A percentile compares a stretch with the other conserved stretches of the same genome.
Evolutionary conservation across 139 green algal genomes (phyloP).

Genomic region (Nannochloris sp.): DNA sequence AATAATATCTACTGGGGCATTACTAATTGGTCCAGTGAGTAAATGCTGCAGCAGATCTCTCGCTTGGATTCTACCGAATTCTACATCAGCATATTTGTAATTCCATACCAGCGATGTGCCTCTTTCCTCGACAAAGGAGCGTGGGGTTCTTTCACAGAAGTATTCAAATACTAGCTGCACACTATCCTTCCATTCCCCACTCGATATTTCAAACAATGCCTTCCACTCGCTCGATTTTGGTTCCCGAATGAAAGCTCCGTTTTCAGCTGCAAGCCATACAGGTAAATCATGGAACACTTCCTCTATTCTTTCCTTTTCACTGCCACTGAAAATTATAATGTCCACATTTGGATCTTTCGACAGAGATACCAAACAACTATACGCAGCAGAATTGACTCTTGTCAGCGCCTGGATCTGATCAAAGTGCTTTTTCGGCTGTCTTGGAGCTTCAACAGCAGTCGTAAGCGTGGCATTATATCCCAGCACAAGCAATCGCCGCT

Average conservation of each 20-base stretch:
- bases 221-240: slow-evolving; percentile 49
- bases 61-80: slow-evolving; percentile 71
- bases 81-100: slow-evolving; percentile 87
- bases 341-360: slow-evolving; percentile 38
- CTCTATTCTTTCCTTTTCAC: slow-evolving; percentile 59
- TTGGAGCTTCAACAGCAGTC: slow-evolving; percentile 57
- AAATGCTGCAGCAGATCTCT: slow-evolving; percentile 86
- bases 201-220: slow-evolving; percentile 58
- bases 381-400: slow-evolving; percentile 36
- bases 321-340: slow-evolving; percentile 80
- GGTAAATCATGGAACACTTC: slow-evolving; percentile 68
- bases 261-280: slow-evolving; percentile 95
- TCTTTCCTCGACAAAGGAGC: slow-evolving; percentile 81
- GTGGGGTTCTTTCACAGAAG: slow-evolving; percentile 95
- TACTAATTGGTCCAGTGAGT: slow-evolving; percentile 95
- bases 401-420: slow-evolving; percentile 48
- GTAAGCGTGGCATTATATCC: slow-evolving; percentile 97
- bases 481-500: slow-evolving; percentile 70
- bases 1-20: slow-evolving; percentile 94
- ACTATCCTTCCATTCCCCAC: slow-evolving; percentile 89
- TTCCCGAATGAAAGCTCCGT: slow-evolving; percentile 84
- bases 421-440: slow-evolving; percentile 71
- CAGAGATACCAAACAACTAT: slow-evolving; percentile 36
- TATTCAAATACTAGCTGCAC: slow-evolving; percentile 94
- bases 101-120: slow-evolving; percentile 97